Conservation (phyloP, 371 early-diverging fungal species). For the Mortierella sp. region DNA sequence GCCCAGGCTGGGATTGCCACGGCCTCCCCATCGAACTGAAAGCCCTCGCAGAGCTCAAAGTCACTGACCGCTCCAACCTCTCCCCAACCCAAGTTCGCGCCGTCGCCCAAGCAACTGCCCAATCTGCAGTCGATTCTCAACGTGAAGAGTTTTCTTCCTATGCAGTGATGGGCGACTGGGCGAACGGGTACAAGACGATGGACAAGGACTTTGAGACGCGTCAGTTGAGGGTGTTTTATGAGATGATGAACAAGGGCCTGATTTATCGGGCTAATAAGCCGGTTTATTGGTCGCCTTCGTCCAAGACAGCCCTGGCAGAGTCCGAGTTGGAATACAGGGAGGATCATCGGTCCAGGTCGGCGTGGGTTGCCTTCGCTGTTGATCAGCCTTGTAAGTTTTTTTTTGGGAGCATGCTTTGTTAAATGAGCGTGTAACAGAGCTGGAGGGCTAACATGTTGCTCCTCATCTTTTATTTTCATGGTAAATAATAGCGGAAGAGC, state of each 20-base stretch:
- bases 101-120: conserved; percentile 76
- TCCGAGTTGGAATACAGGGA: conserved; percentile 90
- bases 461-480: too few relatives aligned
- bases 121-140: conserved; percentile 76
- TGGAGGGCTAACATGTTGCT: too few relatives aligned
- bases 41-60: conserved; percentile 77
- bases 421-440: too few relatives aligned
- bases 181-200: conserved; percentile 80
- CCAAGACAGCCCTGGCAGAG: conserved; percentile 88
- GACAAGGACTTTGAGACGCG: conserved; percentile 81
- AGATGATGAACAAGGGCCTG: conserved; percentile 75
- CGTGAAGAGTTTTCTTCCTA: conserved; percentile 75
- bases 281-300: conserved; percentile 93
- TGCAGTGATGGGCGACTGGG: conserved; percentile 89
- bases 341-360: conserved; percentile 75
- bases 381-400: conserved; percentile 48
- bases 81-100: conserved; percentile 74
- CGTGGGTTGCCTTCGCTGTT: conserved; percentile 75
- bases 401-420: too few relatives aligned
- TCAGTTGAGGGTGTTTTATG: conserved; percentile 79
- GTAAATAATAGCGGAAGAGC: neutral
- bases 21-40: conserved; percentile 96
- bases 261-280: conserved; percentile 68
- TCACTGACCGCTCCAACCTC: conserved; percentile 49
- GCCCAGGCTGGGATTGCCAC: conserved; percentile 97